Evolutionary conservation across 129 eudicot genomes (phyloP).

Genomic region (Centrapalus pauciflorus): DNA sequence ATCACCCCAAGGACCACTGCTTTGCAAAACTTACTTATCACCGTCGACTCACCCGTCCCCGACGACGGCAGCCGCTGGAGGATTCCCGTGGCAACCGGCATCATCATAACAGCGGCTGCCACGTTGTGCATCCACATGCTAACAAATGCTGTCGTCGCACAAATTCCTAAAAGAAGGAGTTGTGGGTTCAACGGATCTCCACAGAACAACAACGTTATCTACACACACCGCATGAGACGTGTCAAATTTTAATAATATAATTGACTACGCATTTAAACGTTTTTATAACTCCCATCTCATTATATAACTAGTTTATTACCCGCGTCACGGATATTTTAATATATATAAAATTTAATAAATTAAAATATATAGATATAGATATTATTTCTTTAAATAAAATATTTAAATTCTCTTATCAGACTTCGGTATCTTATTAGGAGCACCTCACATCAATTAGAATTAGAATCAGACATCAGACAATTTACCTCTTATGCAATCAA

Average conservation of each 20-base stretch:
- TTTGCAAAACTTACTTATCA: conserved; percentile 53
- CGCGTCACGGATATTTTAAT: too few relatives aligned
- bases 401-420: too few relatives aligned
- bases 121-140: conserved; percentile 99
- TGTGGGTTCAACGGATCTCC: conserved; percentile 82
- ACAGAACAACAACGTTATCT: conserved; percentile 75
- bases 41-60: conserved; percentile 26
- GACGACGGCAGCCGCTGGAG: conserved; percentile 51
- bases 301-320: too few relatives aligned
- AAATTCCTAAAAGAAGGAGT: conserved; percentile 72
- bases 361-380: too few relatives aligned
- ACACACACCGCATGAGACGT: conserved; percentile 22
- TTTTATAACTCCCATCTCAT: too few relatives aligned
- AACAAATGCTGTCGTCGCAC: conserved; percentile 77
- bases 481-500: too few relatives aligned
- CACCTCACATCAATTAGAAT: too few relatives aligned
- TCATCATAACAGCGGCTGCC: conserved; percentile 82
- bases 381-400: too few relatives aligned
- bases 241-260: not conserved
- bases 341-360: too few relatives aligned
- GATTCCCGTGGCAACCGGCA: conserved; percentile 95
- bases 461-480: too few relatives aligned
- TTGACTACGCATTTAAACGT: too few relatives aligned
- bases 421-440: too few relatives aligned
- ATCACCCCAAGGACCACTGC: conserved; percentile 84